Percentiles rank a stretch among this genome's conserved stretches.
phyloP scores from a whole-genome alignment of 192 early-diverging fungal species.

The Gigaspora rosea region DNA sequence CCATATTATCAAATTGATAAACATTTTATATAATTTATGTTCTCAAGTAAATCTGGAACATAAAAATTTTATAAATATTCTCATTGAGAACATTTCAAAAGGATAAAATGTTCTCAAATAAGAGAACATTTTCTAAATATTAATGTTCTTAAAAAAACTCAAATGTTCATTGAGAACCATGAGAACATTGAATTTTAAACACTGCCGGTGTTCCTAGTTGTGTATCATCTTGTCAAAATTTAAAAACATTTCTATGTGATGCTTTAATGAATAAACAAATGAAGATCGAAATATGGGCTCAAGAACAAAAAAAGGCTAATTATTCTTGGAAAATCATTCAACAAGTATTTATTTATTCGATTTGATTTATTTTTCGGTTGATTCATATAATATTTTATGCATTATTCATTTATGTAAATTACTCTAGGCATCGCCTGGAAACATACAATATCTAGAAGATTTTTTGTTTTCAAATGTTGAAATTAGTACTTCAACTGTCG shows the following conservation, averaged over 20 bases:
- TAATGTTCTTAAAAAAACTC: no score
- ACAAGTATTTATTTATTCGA: constrained; percentile 19
- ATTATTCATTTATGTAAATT: background rate
- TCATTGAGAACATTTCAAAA: no score
- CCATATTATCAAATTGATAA: no score
- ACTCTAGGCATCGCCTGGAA: constrained; percentile 88
- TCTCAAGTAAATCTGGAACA: no score
- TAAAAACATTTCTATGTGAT: constrained; percentile 78
- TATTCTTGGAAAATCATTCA: constrained; percentile 53
- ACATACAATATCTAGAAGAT: constrained; percentile 90
- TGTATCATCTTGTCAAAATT: constrained; percentile 75
- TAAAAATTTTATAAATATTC: no score
- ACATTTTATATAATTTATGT: no score
- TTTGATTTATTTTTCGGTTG: background rate
- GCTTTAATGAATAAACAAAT: constrained; percentile 73
- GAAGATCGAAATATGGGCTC: constrained; percentile 83
- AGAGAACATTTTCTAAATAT: no score
- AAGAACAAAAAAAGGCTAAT: constrained; percentile 42
- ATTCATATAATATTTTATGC: background rate
- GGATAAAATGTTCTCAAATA: no score
- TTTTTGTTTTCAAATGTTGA: constrained; percentile 77
- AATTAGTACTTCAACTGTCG: constrained; percentile 73
- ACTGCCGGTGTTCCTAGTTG: constrained; percentile 75
- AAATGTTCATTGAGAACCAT: no score
- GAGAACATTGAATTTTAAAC: no score